Evolutionary conservation across 2,329 filamentous ascomycete species (phyloP).

Genomic region (Penicillium sp.): DNA sequence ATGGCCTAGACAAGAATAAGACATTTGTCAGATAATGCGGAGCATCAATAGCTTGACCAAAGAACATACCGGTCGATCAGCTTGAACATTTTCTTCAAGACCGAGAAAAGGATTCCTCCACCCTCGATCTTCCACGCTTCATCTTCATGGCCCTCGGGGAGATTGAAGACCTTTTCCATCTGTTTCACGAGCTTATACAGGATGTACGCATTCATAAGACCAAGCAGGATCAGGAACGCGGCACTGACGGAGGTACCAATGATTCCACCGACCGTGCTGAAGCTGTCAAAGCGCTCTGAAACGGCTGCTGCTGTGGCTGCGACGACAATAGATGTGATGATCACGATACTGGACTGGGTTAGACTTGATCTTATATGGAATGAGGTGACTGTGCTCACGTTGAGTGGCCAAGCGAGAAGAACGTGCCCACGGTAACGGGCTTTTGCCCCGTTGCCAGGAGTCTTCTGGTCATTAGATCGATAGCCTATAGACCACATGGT

Average conservation of each 20-base stretch:
- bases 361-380: not conserved
- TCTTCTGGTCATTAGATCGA: slow-evolving; percentile 90
- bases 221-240: slow-evolving; percentile 76
- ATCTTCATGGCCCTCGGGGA: slow-evolving; percentile 45
- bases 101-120: slow-evolving; percentile 67
- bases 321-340: slow-evolving; percentile 86
- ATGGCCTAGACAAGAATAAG: slow-evolving; percentile 44
- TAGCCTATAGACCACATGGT: slow-evolving; percentile 60
- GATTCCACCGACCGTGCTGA: slow-evolving; percentile 77
- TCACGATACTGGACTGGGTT: slow-evolving; percentile 60
- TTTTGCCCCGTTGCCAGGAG: slow-evolving; percentile 80
- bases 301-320: slow-evolving; percentile 86
- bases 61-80: slow-evolving; percentile 55
- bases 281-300: slow-evolving; percentile 74
- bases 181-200: slow-evolving; percentile 71
- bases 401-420: slow-evolving; percentile 89
- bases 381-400: slow-evolving; percentile 50
- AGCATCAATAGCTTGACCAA: not conserved
- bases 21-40: not conserved
- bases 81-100: slow-evolving; percentile 74
- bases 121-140: slow-evolving; percentile 68
- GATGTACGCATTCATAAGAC: slow-evolving; percentile 81
- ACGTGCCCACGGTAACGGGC: slow-evolving; percentile 89
- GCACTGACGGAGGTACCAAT: slow-evolving; percentile 86
- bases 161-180: slow-evolving; percentile 60